Conservation (phyloP, 345 rosid species). For the Moricandia moricandioides region DNA sequence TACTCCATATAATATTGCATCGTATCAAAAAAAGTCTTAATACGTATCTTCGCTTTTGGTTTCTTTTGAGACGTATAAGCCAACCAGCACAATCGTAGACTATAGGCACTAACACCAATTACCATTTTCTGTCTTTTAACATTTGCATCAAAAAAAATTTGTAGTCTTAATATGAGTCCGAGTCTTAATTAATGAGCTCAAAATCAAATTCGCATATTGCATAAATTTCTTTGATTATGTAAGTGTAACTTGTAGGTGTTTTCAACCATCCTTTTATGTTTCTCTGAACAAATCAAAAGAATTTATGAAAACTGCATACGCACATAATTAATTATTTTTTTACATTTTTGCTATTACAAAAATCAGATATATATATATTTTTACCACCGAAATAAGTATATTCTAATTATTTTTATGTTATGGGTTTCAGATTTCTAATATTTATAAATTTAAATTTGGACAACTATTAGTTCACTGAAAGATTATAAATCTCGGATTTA, state of each 20-base stretch:
- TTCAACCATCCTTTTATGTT: background rate
- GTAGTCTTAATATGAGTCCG: background rate
- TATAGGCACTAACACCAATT: constrained; percentile 28
- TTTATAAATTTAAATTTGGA: background rate
- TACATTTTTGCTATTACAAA: background rate
- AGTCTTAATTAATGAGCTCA: background rate
- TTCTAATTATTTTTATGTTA: background rate
- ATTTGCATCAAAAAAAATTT: background rate
- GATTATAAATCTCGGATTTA: background rate
- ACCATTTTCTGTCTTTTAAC: background rate
- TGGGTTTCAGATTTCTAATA: background rate
- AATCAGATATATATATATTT: background rate
- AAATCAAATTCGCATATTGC: background rate
- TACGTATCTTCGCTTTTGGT: constrained; percentile 34
- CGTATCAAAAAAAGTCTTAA: constrained; percentile 35
- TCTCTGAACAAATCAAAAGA: background rate
- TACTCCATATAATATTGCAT: constrained; percentile 20
- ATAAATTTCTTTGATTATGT: background rate
- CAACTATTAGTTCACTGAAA: background rate
- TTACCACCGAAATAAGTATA: background rate
- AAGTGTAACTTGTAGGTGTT: background rate
- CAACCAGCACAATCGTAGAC: constrained; percentile 27
- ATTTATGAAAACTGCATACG: background rate
- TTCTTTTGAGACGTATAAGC: constrained; percentile 34
- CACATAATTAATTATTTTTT: background rate